A percentile compares a stretch with the other conserved stretches of the same genome.
phyloP scores from a whole-genome alignment of 169 alveolate species.

The Perkinsus marinus region DNA sequence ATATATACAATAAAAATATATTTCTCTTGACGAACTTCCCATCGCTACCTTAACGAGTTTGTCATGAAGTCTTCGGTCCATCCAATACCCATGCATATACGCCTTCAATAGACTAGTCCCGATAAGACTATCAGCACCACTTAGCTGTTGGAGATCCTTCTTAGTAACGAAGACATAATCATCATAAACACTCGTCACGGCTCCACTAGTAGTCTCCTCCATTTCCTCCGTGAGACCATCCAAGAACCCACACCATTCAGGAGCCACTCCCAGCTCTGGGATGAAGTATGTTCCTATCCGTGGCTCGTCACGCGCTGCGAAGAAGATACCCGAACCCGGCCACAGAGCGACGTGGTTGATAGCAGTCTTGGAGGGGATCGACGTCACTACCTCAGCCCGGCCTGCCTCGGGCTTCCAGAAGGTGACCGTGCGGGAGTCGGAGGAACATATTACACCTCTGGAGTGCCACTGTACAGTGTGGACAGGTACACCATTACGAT shows the following conservation, averaged over 20 bases:
- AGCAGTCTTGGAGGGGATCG: not conserved
- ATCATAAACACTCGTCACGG: conserved; percentile 52
- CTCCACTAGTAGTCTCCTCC: conserved; percentile 46
- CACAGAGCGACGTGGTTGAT: conserved; percentile 13
- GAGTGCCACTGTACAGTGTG: conserved; percentile 25
- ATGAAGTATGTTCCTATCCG: conserved; percentile 66
- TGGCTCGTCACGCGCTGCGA: conserved; percentile 61
- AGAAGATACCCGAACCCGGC: conserved; percentile 61
- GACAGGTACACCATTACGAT: conserved; percentile 21
- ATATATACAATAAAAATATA: conserved; percentile 9
- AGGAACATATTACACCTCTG: conserved; percentile 14
- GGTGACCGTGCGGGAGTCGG: not conserved
- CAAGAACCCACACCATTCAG: conserved; percentile 74
- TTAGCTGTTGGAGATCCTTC: conserved; percentile 60
- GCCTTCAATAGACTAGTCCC: conserved; percentile 67
- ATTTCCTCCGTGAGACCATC: conserved; percentile 77
- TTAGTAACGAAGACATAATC: conserved; percentile 69
- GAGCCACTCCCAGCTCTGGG: conserved; percentile 75
- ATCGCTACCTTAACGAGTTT: conserved; percentile 44
- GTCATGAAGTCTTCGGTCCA: conserved; percentile 57
- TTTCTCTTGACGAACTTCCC: conserved; percentile 55
- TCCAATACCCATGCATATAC: conserved; percentile 74
- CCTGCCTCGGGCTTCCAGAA: not conserved
- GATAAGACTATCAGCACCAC: conserved; percentile 57
- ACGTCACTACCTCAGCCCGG: not conserved